These are phyloP conservation scores for Leishmania arabica DNA, from an alignment of 208 protist genomes.

Conservation along the genomic window DNA sequence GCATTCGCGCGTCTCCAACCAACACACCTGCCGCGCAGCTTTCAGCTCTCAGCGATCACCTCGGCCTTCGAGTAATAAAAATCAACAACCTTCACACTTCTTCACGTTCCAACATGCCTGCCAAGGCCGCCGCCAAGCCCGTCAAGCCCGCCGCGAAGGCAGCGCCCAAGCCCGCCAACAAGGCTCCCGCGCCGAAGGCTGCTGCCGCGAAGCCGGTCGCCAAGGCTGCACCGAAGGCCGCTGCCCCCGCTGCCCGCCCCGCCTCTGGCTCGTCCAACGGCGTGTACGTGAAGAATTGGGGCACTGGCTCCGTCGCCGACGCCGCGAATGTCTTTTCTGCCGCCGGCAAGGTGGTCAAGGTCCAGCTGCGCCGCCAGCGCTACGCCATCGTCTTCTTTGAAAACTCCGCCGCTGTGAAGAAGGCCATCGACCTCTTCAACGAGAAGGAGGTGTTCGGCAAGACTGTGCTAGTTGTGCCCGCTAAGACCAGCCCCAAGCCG, in stretches of 20 bases:
- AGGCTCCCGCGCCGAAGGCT: slow-evolving; percentile 49
- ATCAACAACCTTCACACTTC: slow-evolving; percentile 16
- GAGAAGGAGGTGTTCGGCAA: slow-evolving; percentile 75
- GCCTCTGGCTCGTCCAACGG: slow-evolving; percentile 58
- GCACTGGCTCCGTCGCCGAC: slow-evolving; percentile 69
- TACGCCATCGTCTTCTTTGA: slow-evolving; percentile 88
- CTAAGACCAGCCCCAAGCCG: slow-evolving; percentile 75
- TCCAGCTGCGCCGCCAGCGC: slow-evolving; percentile 72
- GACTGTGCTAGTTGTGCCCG: slow-evolving; percentile 68
- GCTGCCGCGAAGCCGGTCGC: slow-evolving; percentile 32
- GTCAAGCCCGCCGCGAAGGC: slow-evolving; percentile 51
- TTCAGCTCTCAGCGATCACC: slow-evolving; percentile 51
- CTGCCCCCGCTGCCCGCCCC: slow-evolving; percentile 35
- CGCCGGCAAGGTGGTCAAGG: slow-evolving; percentile 63
- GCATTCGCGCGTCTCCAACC: too few species aligned
- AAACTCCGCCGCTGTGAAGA: slow-evolving; percentile 79
- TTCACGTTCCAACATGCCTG: slow-evolving; percentile 40
- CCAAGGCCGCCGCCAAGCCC: slow-evolving; percentile 55
- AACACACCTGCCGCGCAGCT: slow-evolving; percentile 6
- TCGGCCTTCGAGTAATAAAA: slow-evolving; percentile 91
- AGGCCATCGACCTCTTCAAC: slow-evolving; percentile 89
- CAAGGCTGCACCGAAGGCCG: slow-evolving; percentile 34
- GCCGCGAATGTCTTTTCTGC: slow-evolving; percentile 53
- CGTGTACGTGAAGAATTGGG: slow-evolving; percentile 90
- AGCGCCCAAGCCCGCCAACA: slow-evolving; percentile 45